Conservation (phyloP, 2,329 filamentous ascomycete genomes). For the Colletotrichum karsti region DNA sequence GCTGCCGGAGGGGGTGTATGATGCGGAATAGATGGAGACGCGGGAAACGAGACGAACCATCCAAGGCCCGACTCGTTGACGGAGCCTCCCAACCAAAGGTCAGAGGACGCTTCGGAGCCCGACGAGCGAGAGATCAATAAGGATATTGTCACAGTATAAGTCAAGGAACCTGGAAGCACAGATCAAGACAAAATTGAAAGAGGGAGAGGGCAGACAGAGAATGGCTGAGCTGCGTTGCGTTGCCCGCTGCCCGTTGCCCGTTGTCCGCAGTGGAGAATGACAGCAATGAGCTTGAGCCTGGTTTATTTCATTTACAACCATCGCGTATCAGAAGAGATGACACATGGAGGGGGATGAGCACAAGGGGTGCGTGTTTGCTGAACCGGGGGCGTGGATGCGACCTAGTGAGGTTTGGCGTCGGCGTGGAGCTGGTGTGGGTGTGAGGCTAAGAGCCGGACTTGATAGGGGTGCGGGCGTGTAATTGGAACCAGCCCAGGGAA, state of each 20-base stretch:
- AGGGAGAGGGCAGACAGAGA: constrained; percentile 10
- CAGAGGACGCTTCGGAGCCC: background rate
- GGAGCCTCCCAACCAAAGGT: background rate
- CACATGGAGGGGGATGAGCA: constrained; percentile 24
- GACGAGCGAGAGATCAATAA: background rate
- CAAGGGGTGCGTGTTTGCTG: constrained; percentile 1
- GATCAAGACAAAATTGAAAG: constrained; percentile 29
- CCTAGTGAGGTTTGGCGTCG: too few relatives aligned
- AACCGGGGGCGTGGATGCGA: background rate
- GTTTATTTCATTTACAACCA: constrained; percentile 53
- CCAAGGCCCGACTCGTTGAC: background rate
- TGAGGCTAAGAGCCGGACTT: too few relatives aligned
- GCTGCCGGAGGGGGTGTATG: background rate
- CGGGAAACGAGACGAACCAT: constrained; percentile 24
- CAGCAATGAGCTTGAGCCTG: constrained; percentile 41
- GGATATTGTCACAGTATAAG: too few relatives aligned
- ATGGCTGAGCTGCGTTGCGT: constrained; percentile 16
- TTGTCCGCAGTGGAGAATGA: constrained; percentile 49
- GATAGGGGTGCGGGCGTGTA: background rate
- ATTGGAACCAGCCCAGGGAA: too few relatives aligned
- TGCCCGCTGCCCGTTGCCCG: background rate
- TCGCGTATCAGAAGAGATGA: constrained; percentile 55
- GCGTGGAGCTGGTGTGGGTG: background rate
- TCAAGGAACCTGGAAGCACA: background rate
- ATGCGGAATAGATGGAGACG: constrained; percentile 8